Evolutionary conservation across 2,329 filamentous ascomycete genomes (phyloP).

Genomic region (Cladosporium sp.): DNA sequence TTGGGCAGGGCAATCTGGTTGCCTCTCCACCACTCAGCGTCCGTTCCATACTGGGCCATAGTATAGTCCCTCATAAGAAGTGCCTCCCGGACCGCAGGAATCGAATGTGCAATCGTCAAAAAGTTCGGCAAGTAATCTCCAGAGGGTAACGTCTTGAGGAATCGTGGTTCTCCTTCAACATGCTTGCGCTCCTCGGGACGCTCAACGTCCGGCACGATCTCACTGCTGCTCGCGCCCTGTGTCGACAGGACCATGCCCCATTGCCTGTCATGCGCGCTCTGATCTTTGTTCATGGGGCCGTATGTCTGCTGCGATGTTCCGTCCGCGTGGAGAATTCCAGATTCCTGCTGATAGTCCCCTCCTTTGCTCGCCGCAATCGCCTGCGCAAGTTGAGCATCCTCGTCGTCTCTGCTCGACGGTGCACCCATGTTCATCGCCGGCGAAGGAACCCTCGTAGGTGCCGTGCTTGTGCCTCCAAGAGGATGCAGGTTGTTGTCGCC

Average conservation of each 20-base stretch:
- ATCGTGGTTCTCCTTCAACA: conserved; percentile 53
- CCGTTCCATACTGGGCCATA: conserved; percentile 55
- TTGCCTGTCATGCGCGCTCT: conserved; percentile 55
- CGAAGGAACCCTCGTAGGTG: conserved; percentile 36
- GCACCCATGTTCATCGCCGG: conserved; percentile 30
- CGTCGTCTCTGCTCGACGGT: conserved; percentile 35
- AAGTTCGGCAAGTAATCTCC: conserved; percentile 59
- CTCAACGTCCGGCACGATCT: conserved; percentile 54
- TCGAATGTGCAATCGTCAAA: conserved; percentile 63
- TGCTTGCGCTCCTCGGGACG: conserved; percentile 47
- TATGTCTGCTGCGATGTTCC: conserved; percentile 47
- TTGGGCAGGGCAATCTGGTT: conserved; percentile 52
- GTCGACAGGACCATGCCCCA: conserved; percentile 54
- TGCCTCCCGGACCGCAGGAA: conserved; percentile 60
- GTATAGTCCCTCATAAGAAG: conserved; percentile 53
- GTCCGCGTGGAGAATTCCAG: conserved; percentile 50
- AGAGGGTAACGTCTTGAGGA: conserved; percentile 58
- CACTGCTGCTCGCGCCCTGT: conserved; percentile 35
- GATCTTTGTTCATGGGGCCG: conserved; percentile 53
- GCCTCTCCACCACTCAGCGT: conserved; percentile 65
- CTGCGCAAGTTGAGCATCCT: conserved; percentile 34
- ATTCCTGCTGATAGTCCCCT: conserved; percentile 50
- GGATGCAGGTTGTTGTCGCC: conserved; percentile 32
- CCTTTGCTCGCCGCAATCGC: conserved; percentile 33
- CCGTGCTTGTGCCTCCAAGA: conserved; percentile 34